Conservation (phyloP, 2,329 filamentous ascomycete species). For the Aspergillus piperis region DNA sequence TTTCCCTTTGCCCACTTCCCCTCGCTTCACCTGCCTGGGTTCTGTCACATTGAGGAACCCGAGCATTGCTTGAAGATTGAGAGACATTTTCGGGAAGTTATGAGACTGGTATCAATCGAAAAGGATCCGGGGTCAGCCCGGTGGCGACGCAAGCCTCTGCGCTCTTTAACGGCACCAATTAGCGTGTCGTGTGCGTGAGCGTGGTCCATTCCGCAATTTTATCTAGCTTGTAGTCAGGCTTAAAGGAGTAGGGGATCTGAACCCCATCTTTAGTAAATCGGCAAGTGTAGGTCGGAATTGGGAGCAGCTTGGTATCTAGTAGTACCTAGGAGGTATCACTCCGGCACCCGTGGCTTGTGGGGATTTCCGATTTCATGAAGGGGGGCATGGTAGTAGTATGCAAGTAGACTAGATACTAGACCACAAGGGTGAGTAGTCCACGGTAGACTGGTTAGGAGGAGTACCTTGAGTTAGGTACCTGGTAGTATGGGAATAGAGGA, state of each 20-base stretch:
- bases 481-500: neutral
- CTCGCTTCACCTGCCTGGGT: neutral
- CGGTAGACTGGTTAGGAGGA: neutral
- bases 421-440: neutral
- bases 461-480: no score
- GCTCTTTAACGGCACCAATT: slow-evolving; percentile 1
- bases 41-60: neutral
- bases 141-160: neutral
- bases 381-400: no score
- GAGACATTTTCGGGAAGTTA: neutral
- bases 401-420: no score
- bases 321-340: neutral
- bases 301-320: neutral
- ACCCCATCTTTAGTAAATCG: neutral
- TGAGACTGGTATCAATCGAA: neutral
- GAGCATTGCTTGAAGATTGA: neutral
- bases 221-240: neutral
- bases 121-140: neutral
- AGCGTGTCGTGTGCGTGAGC: neutral
- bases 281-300: neutral
- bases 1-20: neutral
- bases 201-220: slow-evolving; percentile 3
- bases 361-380: neutral
- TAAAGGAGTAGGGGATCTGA: slow-evolving; percentile 1
- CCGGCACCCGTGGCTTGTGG: neutral